These are phyloP conservation scores for Passiflora organensis DNA, from an alignment of 345 rosid species.

Conservation along the genomic window DNA sequence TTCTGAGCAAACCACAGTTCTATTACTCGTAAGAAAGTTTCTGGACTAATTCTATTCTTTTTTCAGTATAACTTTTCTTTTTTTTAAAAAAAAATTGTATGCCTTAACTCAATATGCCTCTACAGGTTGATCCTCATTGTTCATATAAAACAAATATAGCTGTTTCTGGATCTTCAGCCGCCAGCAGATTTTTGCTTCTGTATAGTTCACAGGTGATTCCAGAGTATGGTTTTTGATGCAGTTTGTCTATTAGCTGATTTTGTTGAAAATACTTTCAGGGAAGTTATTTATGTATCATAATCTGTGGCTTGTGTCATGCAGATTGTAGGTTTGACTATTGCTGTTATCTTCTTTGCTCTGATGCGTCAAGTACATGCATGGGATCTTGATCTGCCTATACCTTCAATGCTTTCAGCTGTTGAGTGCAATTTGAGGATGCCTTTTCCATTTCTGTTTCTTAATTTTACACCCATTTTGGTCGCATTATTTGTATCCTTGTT, in stretches of 20 bases:
- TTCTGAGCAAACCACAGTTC: slow-evolving; percentile 65
- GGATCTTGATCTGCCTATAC: slow-evolving; percentile 61
- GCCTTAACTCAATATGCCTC: slow-evolving; percentile 16
- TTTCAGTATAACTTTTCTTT: not conserved
- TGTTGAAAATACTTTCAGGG: not conserved
- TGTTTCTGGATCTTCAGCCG: slow-evolving; percentile 64
- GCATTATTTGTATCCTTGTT: slow-evolving; percentile 54
- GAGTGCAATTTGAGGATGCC: slow-evolving; percentile 80
- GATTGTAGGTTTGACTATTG: slow-evolving; percentile 55
- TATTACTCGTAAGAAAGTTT: slow-evolving; percentile 56
- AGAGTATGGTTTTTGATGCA: not conserved
- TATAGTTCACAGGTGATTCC: slow-evolving; percentile 62
- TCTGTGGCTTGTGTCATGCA: slow-evolving; percentile 33
- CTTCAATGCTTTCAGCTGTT: slow-evolving; percentile 66
- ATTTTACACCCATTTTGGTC: slow-evolving; percentile 47
- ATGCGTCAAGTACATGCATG: slow-evolving; percentile 79
- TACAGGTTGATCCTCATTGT: slow-evolving; percentile 98
- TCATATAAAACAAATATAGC: slow-evolving; percentile 59
- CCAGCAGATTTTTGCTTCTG: slow-evolving; percentile 72
- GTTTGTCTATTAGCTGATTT: not conserved
- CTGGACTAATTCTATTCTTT: not conserved
- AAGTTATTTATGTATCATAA: slow-evolving; percentile 2
- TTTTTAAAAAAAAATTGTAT: slow-evolving; percentile 1
- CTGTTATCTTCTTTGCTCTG: slow-evolving; percentile 64
- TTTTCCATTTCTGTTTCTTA: slow-evolving; percentile 56